A percentile compares a stretch with the other conserved stretches of the same genome.
phyloP scores from a whole-genome alignment of 495 filamentous ascomycete species.

The Penicillium manginii region DNA sequence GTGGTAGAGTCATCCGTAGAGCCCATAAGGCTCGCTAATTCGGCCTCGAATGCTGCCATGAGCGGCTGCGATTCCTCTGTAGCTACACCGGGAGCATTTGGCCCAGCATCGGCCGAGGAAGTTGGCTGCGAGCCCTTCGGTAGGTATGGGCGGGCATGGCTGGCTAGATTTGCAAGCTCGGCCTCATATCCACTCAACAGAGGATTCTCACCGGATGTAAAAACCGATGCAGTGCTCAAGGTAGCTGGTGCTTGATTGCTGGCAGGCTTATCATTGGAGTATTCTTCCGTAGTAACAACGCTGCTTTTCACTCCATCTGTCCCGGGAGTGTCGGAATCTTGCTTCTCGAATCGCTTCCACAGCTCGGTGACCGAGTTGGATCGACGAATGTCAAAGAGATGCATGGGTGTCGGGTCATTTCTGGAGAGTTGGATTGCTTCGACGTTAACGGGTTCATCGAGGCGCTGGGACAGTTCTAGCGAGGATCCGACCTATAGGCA shows the following conservation, averaged over 20 bases:
- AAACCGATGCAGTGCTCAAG: background rate
- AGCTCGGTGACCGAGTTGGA: conserved; percentile 47
- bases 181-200: conserved; percentile 55
- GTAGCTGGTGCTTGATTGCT: conserved; percentile 9
- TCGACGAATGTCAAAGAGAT: conserved; percentile 53
- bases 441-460: conserved; percentile 46
- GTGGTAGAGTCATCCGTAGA: conserved; percentile 28
- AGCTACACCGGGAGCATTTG: background rate
- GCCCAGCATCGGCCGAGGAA: background rate
- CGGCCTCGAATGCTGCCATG: conserved; percentile 55
- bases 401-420: conserved; percentile 34
- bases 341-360: conserved; percentile 42
- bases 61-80: conserved; percentile 32
- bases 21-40: conserved; percentile 50
- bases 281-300: conserved; percentile 1
- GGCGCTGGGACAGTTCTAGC: conserved; percentile 52
- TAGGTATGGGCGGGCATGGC: background rate
- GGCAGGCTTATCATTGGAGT: conserved; percentile 1
- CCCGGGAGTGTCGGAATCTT: background rate
- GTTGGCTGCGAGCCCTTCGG: background rate
- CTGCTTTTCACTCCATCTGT: conserved; percentile 7
- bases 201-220: conserved; percentile 15
- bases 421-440: conserved; percentile 15
- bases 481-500: conserved; percentile 52
- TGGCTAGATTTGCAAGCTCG: conserved; percentile 48